Conservation (phyloP, 2,329 filamentous ascomycete genomes). For the Monilinia vaccinii-corymbosi region DNA sequence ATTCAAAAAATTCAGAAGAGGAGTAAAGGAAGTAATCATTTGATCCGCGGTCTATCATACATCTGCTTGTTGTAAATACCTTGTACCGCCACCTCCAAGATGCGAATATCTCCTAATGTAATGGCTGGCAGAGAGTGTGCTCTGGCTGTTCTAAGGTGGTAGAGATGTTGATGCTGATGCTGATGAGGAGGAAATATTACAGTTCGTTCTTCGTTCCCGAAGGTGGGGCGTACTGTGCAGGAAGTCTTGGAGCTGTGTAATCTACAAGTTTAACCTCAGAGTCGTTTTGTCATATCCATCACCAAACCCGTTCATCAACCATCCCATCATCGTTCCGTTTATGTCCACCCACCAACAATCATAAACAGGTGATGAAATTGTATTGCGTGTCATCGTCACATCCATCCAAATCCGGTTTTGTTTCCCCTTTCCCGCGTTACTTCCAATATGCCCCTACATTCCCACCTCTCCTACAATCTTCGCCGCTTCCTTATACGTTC, state of each 20-base stretch:
- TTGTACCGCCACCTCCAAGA: background rate
- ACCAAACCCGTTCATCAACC: background rate
- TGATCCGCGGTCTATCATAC: background rate
- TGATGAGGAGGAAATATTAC: background rate
- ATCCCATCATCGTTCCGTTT: background rate
- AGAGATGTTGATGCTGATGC: background rate
- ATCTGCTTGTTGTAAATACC: background rate
- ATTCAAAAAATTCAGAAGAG: background rate
- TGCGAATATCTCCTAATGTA: background rate
- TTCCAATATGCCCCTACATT: constrained; percentile 34
- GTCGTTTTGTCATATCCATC: background rate
- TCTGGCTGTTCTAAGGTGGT: background rate
- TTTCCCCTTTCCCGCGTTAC: background rate
- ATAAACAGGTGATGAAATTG: background rate
- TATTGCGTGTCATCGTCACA: background rate
- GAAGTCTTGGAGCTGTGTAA: background rate
- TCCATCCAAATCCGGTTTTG: background rate
- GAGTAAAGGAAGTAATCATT: background rate
- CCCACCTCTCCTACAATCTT: constrained; percentile 98
- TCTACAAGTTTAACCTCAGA: background rate
- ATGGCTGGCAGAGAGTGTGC: background rate
- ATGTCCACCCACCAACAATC: background rate
- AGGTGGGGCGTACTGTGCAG: background rate
- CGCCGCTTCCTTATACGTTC: constrained; percentile 93
- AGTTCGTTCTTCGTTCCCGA: background rate